Base-by-base conservation (phyloP, 2,329 filamentous ascomycete genomes). In the Arthroderma sp. region DNA sequence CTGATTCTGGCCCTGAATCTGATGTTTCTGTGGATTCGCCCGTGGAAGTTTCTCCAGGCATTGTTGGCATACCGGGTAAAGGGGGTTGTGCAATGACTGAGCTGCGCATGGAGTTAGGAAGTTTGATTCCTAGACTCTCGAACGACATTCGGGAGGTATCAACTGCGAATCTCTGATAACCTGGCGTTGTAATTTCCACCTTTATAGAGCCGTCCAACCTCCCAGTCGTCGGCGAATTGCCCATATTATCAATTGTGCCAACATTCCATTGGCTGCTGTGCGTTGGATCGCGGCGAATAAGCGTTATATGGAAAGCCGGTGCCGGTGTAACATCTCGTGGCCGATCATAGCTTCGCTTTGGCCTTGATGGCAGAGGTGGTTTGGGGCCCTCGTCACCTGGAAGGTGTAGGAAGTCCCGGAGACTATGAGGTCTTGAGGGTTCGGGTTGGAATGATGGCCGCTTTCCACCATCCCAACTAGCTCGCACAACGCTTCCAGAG, bases 181-280 rank as follows among this genome's bases (percentile, higher is more conserved):
- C 81, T 1, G 80, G 78, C 23, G 80, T 83, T 7, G 72, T 76
- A 9, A 85, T 76, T 55, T 83, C 79, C 9, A 85, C 74, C 39
- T 77, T 75, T 56, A 78, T 73, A 1, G 67, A 58, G 37, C 67
- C 65, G 54, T 63, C 64, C 39, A 35, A 51, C 38, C 60, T 43
- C 25, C 53, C 56, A 31, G 60, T 57, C 15, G 59, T 51, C 62
- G 49, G 44, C 51, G 59, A 19, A 41, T 39, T 54, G 37, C 60
- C 65, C 37, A 66, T 65, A 44, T 70, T 73, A 43, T 77, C 78
- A 53, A 89, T 78, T 56, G 77, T 82, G 21, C 83, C 87, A 11
- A 90, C 79, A 65, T 90, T 90, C 85, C 86, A 89, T 68, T 90
- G 87, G 56, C 77, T 77, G 6, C 82, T 82, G 7, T 83, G 81